Percentiles rank a stretch among this genome's conserved stretches.
These are phyloP conservation scores for Arabidopsis arenosa DNA, from an alignment of 345 rosid genomes.

Conservation along the genomic window DNA sequence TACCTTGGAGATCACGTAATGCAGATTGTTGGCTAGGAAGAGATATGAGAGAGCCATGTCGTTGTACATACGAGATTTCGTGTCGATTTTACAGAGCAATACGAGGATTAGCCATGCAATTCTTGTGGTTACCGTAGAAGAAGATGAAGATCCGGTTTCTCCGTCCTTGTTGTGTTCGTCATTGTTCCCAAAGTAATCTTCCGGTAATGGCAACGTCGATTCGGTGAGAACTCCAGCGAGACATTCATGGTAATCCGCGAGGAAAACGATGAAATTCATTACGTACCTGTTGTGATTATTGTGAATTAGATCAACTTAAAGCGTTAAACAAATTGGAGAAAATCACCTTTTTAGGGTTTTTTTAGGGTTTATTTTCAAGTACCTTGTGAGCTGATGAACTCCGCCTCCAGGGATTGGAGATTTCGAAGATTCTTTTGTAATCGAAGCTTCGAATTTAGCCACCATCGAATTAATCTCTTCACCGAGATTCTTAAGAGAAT, in stretches of 20 bases:
- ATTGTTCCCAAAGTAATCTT: slow-evolving; percentile 45
- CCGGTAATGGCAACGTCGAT: slow-evolving; percentile 56
- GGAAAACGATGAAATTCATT: slow-evolving; percentile 64
- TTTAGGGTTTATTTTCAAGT: too few species aligned
- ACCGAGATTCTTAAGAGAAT: slow-evolving; percentile 55
- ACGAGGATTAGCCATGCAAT: slow-evolving; percentile 75
- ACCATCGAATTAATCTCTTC: slow-evolving; percentile 52
- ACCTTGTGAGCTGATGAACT: slow-evolving; percentile 57
- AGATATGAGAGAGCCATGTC: slow-evolving; percentile 70
- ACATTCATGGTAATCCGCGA: slow-evolving; percentile 61
- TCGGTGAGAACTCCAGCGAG: slow-evolving; percentile 57
- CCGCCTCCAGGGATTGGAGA: slow-evolving; percentile 55
- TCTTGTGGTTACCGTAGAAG: slow-evolving; percentile 52
- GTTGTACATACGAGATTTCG: slow-evolving; percentile 63
- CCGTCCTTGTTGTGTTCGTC: slow-evolving; percentile 1
- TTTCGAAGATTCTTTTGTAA: slow-evolving; percentile 66
- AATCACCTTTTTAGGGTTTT: not conserved
- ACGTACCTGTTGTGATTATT: slow-evolving; percentile 33
- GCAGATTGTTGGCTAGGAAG: slow-evolving; percentile 80
- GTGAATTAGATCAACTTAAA: not conserved
- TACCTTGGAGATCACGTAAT: slow-evolving; percentile 70
- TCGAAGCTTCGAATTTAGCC: slow-evolving; percentile 55
- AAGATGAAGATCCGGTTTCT: not conserved
- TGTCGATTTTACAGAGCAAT: slow-evolving; percentile 75
- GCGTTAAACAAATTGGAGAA: not conserved